Percentiles rank a stretch among this genome's conserved stretches.
Conservation (phyloP, 352 stramenopile genomes). For the Phytophthora ramorum region DNA sequence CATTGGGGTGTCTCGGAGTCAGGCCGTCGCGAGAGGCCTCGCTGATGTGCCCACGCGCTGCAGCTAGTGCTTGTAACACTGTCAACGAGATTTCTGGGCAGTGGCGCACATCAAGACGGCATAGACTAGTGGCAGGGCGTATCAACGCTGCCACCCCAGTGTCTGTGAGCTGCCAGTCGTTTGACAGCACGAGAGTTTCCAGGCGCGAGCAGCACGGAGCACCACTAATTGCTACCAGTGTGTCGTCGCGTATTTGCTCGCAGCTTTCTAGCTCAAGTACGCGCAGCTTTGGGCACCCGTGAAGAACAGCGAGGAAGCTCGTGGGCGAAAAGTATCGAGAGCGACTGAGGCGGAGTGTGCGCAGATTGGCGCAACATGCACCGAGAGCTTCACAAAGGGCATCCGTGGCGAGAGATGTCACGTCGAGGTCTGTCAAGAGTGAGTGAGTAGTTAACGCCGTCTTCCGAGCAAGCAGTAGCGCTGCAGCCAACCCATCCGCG, state of each 20-base stretch:
- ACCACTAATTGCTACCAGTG: constrained; percentile 39
- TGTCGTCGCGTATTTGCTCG: constrained; percentile 66
- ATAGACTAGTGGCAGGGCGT: constrained; percentile 37
- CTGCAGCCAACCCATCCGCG: constrained; percentile 43
- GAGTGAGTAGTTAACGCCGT: constrained; percentile 9
- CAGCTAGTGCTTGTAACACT: constrained; percentile 45
- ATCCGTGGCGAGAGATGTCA: constrained; percentile 68
- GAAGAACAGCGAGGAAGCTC: constrained; percentile 60
- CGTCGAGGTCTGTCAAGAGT: constrained; percentile 58
- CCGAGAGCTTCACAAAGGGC: constrained; percentile 58
- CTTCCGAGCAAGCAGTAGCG: constrained; percentile 19
- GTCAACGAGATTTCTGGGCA: constrained; percentile 68
- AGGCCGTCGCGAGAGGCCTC: constrained; percentile 51
- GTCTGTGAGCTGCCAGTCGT: constrained; percentile 82
- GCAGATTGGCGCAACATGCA: constrained; percentile 40
- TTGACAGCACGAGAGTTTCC: constrained; percentile 64
- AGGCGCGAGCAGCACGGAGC: constrained; percentile 42
- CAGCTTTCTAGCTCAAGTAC: constrained; percentile 76
- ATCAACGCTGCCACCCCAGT: constrained; percentile 38
- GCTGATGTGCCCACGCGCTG: constrained; percentile 41
- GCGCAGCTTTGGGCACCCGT: constrained; percentile 41
- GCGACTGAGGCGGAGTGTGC: constrained; percentile 60
- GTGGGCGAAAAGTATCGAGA: constrained; percentile 75
- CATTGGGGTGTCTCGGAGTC: constrained; percentile 54
- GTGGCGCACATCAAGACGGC: constrained; percentile 60